These are phyloP conservation scores for Linum usitatissimum DNA, from an alignment of 345 rosid species.

Conservation along the genomic window DNA sequence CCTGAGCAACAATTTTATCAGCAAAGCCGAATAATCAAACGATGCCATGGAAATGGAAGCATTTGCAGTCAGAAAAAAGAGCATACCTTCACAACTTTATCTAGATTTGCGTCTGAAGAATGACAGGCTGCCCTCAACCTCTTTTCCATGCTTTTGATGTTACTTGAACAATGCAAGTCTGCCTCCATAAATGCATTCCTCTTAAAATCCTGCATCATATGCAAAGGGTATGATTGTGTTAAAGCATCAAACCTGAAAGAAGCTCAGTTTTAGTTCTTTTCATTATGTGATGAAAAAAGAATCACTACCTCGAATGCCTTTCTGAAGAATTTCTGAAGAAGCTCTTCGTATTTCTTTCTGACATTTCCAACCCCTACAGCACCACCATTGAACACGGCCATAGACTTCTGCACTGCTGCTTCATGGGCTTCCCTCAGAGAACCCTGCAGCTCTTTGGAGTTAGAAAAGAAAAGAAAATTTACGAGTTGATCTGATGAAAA, in stretches of 20 bases:
- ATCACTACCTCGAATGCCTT: slow-evolving; percentile 22
- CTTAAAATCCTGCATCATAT: slow-evolving; percentile 14
- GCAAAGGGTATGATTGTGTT: no score
- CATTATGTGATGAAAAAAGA: background rate
- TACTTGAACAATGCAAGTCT: slow-evolving; percentile 32
- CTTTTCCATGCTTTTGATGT: slow-evolving; percentile 35
- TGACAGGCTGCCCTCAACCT: slow-evolving; percentile 30
- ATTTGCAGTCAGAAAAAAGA: background rate
- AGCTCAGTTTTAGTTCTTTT: background rate
- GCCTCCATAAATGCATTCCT: slow-evolving; percentile 28
- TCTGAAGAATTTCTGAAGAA: slow-evolving; percentile 28
- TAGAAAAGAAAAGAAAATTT: background rate
- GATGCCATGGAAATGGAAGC: background rate
- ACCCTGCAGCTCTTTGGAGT: slow-evolving; percentile 9
- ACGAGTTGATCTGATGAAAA: background rate
- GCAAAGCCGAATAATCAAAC: background rate
- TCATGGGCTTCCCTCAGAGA: slow-evolving; percentile 29
- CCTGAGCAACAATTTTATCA: slow-evolving; percentile 14
- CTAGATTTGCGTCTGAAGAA: slow-evolving; percentile 21
- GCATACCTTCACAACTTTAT: slow-evolving; percentile 17
- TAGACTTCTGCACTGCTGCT: slow-evolving; percentile 26
- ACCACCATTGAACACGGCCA: slow-evolving; percentile 23
- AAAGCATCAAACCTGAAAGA: background rate
- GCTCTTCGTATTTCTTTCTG: slow-evolving; percentile 25
- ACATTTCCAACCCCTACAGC: slow-evolving; percentile 27